Evolutionary conservation across 1,284 basidiomycete genomes (phyloP), one percentile per base, ranked within the genome.

Genomic region (Leucoagaricus sp.): DNA sequence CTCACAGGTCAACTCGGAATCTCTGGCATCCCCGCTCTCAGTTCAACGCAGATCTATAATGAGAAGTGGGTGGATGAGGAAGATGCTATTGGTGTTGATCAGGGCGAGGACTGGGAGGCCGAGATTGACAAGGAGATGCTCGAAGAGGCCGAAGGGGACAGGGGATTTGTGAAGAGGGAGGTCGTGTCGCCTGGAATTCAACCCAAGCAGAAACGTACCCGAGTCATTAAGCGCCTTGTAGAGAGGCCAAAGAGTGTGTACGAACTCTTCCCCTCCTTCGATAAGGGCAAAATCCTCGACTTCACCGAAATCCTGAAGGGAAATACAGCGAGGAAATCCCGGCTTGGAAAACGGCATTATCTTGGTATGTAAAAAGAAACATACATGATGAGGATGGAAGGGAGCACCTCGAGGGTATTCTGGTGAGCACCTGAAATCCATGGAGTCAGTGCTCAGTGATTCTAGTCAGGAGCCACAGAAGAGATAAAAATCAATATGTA

Each of bases 281-380:
- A 90, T 65, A 86, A 85, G 64, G 84, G 89, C 61, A 89, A 82
- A 65, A 70, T 91, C 23, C 77, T 98, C 58, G 87, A 94, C 72
- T 98, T 98, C 74, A 96, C 91, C 28, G 93, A 98, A 69, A 75
- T 99, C 50, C 95, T 98, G 73, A 93, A 91, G 66, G 91, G 89
- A 1, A 83, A 85, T 57, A 86, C 86, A 3, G 81, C 82, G n/a
- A 86, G 84, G 62, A 91, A 87, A 75, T 86, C 84, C 34, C 83
- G 87, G 31, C 72, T 87, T 41, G 77, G 79, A 57, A 87, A 84
- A 69, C 78, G 84, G 54, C 81, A 80, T 47, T 87, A 93, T 68
- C 78, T 84, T 68, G 76, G 89, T 89, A 59, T 63, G 84, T 59
- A 38, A 5, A 19, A 44, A 29, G 10, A 26, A n/a, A 52, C 53